Evolutionary conservation across 106 monocot species (phyloP), one percentile per base, ranked within the genome.

Genomic region (Hemerocallis citrina): DNA sequence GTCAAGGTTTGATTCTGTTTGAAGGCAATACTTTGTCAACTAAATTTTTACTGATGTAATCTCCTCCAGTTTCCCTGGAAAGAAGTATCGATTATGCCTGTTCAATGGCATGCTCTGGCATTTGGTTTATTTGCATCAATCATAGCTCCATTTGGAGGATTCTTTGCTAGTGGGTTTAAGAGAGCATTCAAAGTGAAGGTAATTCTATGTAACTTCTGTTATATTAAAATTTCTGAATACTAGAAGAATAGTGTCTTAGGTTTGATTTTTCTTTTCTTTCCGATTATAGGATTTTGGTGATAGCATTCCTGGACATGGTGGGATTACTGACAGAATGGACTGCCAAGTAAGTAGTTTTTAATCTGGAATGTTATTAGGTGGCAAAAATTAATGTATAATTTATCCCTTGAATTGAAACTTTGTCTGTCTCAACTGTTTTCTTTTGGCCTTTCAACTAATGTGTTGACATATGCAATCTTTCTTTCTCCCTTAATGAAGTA

Each of bases 291-390:
- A 98, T 69, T 98, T 98, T 72, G 96, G 96, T 64, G 96, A 98
- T 52, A 98, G 96, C 68, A 98, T 98, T 63, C 96, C 96, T 29
- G 96, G 96, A 57, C 96, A 96, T 87, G 96, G 96, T 58, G 96
- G 96, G 49, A 96, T 96, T 33, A 98, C 96, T 55, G 90, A 96
- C 49, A 81, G 96, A 81, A 94, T 94, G 94, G 94, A 94, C 72
- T 94, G 94, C 59, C 94, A 94, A 63, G 94, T 94, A 78, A 69
- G 75, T 64, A 5, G 5, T 48, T 61, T 16, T 9, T 3, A 58
- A 9, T 32, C 34, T 68, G 34, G 34, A 16, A 29, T 24, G 7
- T 52, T 9, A 25, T n/a, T n/a, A n/a, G n/a, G n/a, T n/a, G n/a
- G n/a, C n/a, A n/a, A n/a, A n/a, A n/a, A n/a, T n/a, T n/a, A n/a